A percentile compares a stretch with the other conserved stretches of the same genome.
Evolutionary conservation across 495 filamentous ascomycete species (phyloP).

Genomic region (Trichodelitschia bisporula): DNA sequence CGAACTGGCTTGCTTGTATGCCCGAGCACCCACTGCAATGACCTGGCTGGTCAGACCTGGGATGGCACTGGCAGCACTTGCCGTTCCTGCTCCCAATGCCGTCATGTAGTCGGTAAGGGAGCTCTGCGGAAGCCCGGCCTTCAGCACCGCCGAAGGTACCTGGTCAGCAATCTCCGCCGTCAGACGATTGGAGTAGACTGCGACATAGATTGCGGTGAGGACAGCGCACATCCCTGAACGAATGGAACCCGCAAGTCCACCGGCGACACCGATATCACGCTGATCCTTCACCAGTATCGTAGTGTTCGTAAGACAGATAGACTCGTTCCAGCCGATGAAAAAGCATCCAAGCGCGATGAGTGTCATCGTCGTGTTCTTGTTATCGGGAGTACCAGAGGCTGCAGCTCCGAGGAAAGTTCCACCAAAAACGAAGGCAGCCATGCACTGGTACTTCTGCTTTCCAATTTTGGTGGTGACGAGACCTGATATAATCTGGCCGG

Average conservation of each 20-base stretch:
- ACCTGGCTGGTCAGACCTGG: slow-evolving; percentile 6
- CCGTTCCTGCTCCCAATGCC: slow-evolving; percentile 4
- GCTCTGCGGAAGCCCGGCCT: slow-evolving; percentile 6
- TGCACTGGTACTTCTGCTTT: slow-evolving; percentile 7
- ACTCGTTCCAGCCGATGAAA: slow-evolving; percentile 12
- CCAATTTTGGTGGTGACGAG: slow-evolving; percentile 1
- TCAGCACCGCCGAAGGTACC: slow-evolving; percentile 4
- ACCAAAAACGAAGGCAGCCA: slow-evolving; percentile 5
- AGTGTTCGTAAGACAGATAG: slow-evolving; percentile 6
- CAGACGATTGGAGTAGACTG: slow-evolving; percentile 6
- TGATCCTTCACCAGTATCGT: slow-evolving; percentile 11
- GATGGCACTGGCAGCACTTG: slow-evolving; percentile 4
- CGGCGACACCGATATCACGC: slow-evolving; percentile 10
- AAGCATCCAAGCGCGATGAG: slow-evolving; percentile 5
- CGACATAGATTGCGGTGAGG: slow-evolving; percentile 5
- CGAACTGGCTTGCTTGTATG: slow-evolving; percentile 9
- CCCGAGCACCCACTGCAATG: slow-evolving; percentile 4
- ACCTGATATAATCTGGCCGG: background rate
- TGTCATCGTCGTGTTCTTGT: slow-evolving; percentile 4
- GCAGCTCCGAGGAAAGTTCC: slow-evolving; percentile 4
- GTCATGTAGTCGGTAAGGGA: slow-evolving; percentile 5
- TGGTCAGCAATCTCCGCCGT: slow-evolving; percentile 2
- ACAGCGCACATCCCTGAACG: slow-evolving; percentile 8
- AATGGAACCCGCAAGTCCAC: slow-evolving; percentile 7
- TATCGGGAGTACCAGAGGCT: slow-evolving; percentile 5